These are phyloP conservation scores for Dactylellina parvicollis DNA, from an alignment of 2,329 filamentous ascomycete genomes.

Conservation along the genomic window DNA sequence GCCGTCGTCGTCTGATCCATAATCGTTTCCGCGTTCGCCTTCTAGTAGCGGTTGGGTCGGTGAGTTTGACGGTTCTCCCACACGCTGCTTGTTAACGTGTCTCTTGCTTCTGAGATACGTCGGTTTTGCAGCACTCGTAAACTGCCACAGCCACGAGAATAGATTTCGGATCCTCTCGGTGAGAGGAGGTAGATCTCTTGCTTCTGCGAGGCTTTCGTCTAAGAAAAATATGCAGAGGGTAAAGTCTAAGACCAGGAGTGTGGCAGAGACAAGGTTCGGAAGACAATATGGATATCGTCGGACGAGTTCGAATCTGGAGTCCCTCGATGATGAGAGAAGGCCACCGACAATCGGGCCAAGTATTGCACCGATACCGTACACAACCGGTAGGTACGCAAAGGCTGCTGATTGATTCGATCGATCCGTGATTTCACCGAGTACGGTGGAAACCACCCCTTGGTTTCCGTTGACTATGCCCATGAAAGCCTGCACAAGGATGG, in stretches of 20 bases:
- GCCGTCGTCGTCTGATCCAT: conserved; percentile 2
- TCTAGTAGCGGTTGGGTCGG: conserved; percentile 28
- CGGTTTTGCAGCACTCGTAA: conserved; percentile 59
- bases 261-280: conserved; percentile 82
- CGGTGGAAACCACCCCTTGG: conserved; percentile 82
- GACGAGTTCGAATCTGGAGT: conserved; percentile 57
- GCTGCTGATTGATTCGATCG: conserved; percentile 91
- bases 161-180: conserved; percentile 69
- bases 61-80: neutral
- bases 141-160: conserved; percentile 77
- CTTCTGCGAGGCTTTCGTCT: conserved; percentile 82
- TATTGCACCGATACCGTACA: conserved; percentile 95
- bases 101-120: conserved; percentile 21
- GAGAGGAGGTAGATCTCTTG: conserved; percentile 70
- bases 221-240: conserved; percentile 80
- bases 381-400: conserved; percentile 92
- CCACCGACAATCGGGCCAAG: conserved; percentile 93
- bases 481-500: conserved; percentile 82
- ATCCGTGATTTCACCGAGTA: conserved; percentile 92
- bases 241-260: conserved; percentile 76
- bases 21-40: neutral
- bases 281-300: conserved; percentile 79
- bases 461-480: conserved; percentile 98
- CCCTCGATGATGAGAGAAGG: conserved; percentile 74
- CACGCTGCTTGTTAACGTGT: neutral